Evolutionary conservation across 352 stramenopile species (phyloP).

Genomic region (Globisporangium middletonii): DNA sequence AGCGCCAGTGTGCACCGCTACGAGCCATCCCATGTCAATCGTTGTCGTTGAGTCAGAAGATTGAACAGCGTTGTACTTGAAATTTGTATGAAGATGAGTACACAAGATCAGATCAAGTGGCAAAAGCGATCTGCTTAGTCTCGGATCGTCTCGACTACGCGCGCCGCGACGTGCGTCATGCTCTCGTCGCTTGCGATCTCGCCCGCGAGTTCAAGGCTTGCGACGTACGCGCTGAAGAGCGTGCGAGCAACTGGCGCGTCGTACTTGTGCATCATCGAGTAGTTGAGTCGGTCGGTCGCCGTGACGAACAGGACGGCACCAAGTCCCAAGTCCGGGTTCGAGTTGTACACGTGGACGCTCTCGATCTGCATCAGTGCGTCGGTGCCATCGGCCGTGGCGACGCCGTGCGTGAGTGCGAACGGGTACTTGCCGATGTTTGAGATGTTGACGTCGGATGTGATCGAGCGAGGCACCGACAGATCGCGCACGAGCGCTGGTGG

Average conservation of each 20-base stretch:
- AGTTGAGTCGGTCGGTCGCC: not conserved
- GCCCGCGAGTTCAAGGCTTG: not conserved
- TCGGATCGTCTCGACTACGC: not conserved
- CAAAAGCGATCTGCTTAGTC: too few relatives aligned
- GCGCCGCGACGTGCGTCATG: too few relatives aligned
- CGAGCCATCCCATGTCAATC: slow-evolving; percentile 29
- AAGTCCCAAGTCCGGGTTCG: slow-evolving; percentile 2
- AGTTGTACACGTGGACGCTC: slow-evolving; percentile 8
- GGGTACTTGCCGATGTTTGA: slow-evolving; percentile 13
- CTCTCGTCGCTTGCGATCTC: not conserved
- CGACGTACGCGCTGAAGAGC: slow-evolving; percentile 1
- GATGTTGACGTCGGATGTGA: slow-evolving; percentile 4
- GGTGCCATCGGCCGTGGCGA: not conserved
- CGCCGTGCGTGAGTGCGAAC: not conserved
- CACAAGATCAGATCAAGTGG: too few relatives aligned
- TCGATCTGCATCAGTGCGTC: not conserved
- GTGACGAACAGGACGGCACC: slow-evolving; percentile 8
- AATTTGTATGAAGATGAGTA: too few relatives aligned
- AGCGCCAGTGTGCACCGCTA: slow-evolving; percentile 59
- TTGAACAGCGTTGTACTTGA: too few relatives aligned
- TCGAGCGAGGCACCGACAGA: not conserved
- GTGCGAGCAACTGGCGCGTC: not conserved
- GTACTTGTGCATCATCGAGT: slow-evolving; percentile 11
- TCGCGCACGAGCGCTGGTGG: not conserved
- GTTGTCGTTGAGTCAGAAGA: too few relatives aligned